A percentile compares a stretch with the other conserved stretches of the same genome.
phyloP scores from a whole-genome alignment of 208 protist genomes.

The Trypanosomatidae sp. region DNA sequence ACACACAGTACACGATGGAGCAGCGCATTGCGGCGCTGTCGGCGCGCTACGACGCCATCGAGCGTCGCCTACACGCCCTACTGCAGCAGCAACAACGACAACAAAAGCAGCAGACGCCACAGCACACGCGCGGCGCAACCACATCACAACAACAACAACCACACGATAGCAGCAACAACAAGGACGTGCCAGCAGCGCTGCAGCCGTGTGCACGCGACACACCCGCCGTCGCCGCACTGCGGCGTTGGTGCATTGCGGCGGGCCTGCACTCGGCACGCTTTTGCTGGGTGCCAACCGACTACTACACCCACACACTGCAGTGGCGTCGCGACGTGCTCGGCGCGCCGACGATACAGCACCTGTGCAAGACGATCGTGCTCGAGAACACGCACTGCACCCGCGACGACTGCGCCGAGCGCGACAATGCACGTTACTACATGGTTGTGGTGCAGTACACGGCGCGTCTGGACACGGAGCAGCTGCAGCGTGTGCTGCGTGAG shows the following conservation, averaged over 20 bases:
- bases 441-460: slow-evolving; percentile 78
- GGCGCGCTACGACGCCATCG: slow-evolving; percentile 27
- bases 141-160: neutral
- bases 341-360: slow-evolving; percentile 55
- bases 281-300: slow-evolving; percentile 75
- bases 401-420: slow-evolving; percentile 32
- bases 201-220: slow-evolving; percentile 51
- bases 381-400: slow-evolving; percentile 86
- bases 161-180: neutral
- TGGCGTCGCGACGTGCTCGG: slow-evolving; percentile 67
- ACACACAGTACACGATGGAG: too few relatives aligned
- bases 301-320: slow-evolving; percentile 73
- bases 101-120: too few relatives aligned
- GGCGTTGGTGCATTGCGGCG: slow-evolving; percentile 24
- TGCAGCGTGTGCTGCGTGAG: slow-evolving; percentile 37
- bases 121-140: too few relatives aligned
- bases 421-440: slow-evolving; percentile 78
- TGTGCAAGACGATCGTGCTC: slow-evolving; percentile 90
- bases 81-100: slow-evolving; percentile 8
- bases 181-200: slow-evolving; percentile 9
- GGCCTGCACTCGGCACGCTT: slow-evolving; percentile 45
- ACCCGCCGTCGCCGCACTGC: slow-evolving; percentile 40
- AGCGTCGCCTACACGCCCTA: slow-evolving; percentile 13
- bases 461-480: slow-evolving; percentile 53
- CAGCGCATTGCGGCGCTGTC: slow-evolving; percentile 22